These are phyloP conservation scores for Davidsoniella australis DNA, from an alignment of 2,329 filamentous ascomycete species.

Conservation along the genomic window DNA sequence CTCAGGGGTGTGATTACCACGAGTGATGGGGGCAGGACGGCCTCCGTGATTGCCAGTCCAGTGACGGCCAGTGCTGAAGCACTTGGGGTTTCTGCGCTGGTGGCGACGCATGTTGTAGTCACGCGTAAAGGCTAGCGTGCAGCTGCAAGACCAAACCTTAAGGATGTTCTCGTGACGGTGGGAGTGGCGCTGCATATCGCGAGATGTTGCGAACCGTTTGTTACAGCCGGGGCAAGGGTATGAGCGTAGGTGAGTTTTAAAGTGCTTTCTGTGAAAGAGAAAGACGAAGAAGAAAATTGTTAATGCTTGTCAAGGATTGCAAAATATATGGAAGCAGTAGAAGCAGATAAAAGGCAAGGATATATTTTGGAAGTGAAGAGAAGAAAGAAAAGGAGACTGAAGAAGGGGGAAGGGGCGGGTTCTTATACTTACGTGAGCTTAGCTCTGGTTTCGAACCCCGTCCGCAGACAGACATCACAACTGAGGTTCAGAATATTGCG, in stretches of 20 bases:
- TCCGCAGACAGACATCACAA: too few relatives aligned
- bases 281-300: background rate
- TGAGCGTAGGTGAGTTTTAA: background rate
- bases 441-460: too few relatives aligned
- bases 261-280: constrained; percentile 1
- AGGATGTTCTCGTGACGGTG: constrained; percentile 3
- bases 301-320: too few relatives aligned
- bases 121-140: constrained; percentile 6
- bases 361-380: too few relatives aligned
- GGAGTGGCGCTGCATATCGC: constrained; percentile 9
- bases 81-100: background rate
- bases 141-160: constrained; percentile 5
- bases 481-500: too few relatives aligned
- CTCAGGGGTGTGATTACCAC: background rate
- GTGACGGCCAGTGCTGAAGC: background rate
- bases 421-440: too few relatives aligned
- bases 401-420: too few relatives aligned
- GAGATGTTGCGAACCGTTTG: background rate
- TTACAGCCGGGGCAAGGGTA: constrained; percentile 5
- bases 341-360: too few relatives aligned
- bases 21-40: constrained; percentile 3
- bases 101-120: constrained; percentile 12
- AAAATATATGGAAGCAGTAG: too few relatives aligned
- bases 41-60: constrained; percentile 5
- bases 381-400: too few relatives aligned